Percentiles rank a stretch among this genome's conserved stretches.
Conservation (phyloP, 495 filamentous ascomycete genomes). For the Penicillium bialowiezense region DNA sequence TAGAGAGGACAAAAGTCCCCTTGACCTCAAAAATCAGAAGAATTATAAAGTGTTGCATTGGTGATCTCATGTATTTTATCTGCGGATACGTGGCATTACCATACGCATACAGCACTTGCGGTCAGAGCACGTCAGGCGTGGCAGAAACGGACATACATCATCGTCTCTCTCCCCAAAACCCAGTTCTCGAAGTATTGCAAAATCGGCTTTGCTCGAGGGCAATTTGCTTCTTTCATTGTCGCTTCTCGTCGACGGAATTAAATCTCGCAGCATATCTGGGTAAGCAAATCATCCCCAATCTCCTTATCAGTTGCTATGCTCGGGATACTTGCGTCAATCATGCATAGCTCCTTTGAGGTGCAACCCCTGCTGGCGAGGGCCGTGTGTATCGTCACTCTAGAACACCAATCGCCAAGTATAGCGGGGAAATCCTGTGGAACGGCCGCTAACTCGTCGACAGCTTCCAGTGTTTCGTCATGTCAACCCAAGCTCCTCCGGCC, state of each 20-base stretch:
- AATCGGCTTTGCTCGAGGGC: slow-evolving; percentile 14
- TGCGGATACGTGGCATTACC: too few species aligned
- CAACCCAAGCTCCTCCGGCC: slow-evolving; percentile 42
- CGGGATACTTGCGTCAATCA: not conserved
- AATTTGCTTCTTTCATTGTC: too few species aligned
- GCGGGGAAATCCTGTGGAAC: slow-evolving; percentile 8
- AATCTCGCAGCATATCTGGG: slow-evolving; percentile 11
- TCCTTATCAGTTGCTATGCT: slow-evolving; percentile 20
- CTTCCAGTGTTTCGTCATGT: slow-evolving; percentile 35
- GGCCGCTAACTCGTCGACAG: slow-evolving; percentile 14
- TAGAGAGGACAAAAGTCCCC: too few species aligned
- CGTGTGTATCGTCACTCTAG: not conserved
- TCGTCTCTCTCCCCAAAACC: slow-evolving; percentile 20
- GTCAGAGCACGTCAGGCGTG: slow-evolving; percentile 45
- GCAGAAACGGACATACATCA: slow-evolving; percentile 46
- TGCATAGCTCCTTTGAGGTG: not conserved
- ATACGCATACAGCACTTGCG: slow-evolving; percentile 15
- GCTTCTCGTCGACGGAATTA: slow-evolving; percentile 3
- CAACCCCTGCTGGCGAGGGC: not conserved
- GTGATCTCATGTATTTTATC: too few species aligned
- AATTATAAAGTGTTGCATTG: too few species aligned
- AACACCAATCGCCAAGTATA: not conserved
- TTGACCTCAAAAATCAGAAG: too few species aligned
- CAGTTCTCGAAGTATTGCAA: slow-evolving; percentile 21
- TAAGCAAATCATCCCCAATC: slow-evolving; percentile 21